A percentile compares a stretch with the other conserved stretches of the same genome.
phyloP scores from a whole-genome alignment of 202 grass and related monocot species.

The Setaria viridis region DNA sequence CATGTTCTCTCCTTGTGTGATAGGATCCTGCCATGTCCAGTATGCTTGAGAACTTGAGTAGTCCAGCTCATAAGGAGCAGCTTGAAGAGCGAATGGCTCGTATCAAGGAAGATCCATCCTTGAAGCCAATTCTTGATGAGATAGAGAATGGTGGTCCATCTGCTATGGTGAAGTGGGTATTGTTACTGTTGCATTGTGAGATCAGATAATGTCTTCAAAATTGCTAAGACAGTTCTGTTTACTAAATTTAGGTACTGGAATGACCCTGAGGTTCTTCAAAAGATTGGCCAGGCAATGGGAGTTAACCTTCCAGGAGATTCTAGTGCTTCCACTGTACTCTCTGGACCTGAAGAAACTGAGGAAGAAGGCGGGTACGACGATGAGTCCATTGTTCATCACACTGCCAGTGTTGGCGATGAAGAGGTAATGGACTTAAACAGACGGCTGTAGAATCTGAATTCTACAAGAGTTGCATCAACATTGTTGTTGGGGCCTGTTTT shows the following conservation, averaged over 20 bases:
- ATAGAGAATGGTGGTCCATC: slow-evolving; percentile 82
- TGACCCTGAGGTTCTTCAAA: slow-evolving; percentile 90
- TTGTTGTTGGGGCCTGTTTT: not conserved
- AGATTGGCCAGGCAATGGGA: slow-evolving; percentile 92
- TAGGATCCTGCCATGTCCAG: slow-evolving; percentile 89
- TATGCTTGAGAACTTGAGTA: slow-evolving; percentile 84
- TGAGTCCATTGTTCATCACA: slow-evolving; percentile 86
- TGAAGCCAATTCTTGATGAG: slow-evolving; percentile 92
- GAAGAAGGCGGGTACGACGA: slow-evolving; percentile 63
- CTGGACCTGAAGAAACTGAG: slow-evolving; percentile 73
- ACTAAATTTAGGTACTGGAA: slow-evolving; percentile 88
- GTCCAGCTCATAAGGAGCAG: slow-evolving; percentile 83
- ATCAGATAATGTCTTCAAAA: slow-evolving; percentile 22
- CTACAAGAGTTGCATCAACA: not conserved
- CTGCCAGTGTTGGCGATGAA: slow-evolving; percentile 86
- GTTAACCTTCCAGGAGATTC: slow-evolving; percentile 62
- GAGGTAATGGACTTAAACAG: slow-evolving; percentile 62
- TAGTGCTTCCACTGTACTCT: slow-evolving; percentile 45
- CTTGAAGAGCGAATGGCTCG: slow-evolving; percentile 85
- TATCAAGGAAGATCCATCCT: slow-evolving; percentile 85
- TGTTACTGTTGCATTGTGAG: not conserved
- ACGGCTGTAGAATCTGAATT: not conserved
- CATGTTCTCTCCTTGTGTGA: slow-evolving; percentile 13
- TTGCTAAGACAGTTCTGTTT: slow-evolving; percentile 39
- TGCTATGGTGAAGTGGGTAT: slow-evolving; percentile 95